Evolutionary conservation across 78 protist genomes (phyloP).

Genomic region (Bigelowiella natans): DNA sequence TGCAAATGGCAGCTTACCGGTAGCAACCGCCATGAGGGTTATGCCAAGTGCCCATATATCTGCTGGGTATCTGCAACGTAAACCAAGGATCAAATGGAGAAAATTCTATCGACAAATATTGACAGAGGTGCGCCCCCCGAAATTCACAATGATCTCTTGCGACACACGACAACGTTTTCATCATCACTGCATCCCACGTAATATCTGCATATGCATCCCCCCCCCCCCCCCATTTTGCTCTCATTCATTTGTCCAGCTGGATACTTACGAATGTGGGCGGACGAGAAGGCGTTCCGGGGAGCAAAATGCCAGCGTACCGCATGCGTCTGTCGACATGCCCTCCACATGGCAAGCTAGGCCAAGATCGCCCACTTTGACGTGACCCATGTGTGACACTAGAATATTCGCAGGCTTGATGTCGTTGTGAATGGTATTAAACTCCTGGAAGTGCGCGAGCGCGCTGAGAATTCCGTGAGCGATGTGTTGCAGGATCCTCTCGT

Average conservation of each 20-base stretch:
- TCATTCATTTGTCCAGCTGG: no score
- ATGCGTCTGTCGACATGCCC: not conserved
- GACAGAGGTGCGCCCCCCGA: no score
- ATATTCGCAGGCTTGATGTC: constrained; percentile 6
- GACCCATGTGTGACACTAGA: not conserved
- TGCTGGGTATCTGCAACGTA: no score
- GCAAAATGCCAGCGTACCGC: not conserved
- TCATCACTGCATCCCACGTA: no score
- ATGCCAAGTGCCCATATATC: constrained; percentile 13
- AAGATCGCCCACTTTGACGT: not conserved
- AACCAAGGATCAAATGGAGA: not conserved
- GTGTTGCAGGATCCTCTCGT: not conserved
- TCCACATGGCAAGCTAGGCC: not conserved
- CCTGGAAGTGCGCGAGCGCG: not conserved
- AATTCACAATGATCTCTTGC: no score
- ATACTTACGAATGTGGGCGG: not conserved
- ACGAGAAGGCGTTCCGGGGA: not conserved
- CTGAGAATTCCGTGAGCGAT: not conserved
- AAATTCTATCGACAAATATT: not conserved
- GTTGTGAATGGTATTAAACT: not conserved
- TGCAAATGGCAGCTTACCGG: not conserved
- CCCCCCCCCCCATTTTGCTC: no score
- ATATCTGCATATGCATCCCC: no score
- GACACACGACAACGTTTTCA: no score
- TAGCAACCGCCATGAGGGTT: not conserved